Evolutionary conservation across 2,329 filamentous ascomycete genomes (phyloP), one percentile per base, ranked within the genome.

Genomic region (Cladophialophora exuberans): DNA sequence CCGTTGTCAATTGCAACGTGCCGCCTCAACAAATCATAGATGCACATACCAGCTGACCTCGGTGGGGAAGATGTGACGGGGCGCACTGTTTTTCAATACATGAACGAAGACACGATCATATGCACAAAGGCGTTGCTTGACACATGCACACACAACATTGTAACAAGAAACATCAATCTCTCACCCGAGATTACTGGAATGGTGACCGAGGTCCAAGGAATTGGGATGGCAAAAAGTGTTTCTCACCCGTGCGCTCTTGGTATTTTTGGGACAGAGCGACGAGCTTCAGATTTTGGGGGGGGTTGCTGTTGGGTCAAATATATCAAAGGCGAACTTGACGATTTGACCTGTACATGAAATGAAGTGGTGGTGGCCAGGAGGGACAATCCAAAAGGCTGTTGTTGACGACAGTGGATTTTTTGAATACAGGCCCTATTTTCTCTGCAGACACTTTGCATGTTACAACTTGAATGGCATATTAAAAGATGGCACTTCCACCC

Each of bases 21-120:
- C 47, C 41, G 38, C 39, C 20, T 42, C 33, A 33, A 38, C 44
- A 41, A 41, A 50, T 42, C 54, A 57, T 54, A 51, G 57, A 57
- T n/a, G 43, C 53, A 42, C 54, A 59, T 55, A 59, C 56, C 47
- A 35, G 44, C 31, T 49, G 54, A 22, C 38, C 31, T 35, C 18
- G 41, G 35, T 28, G 30, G 28, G 18, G 39, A 42, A 28, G 20
- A 22, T 28, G 26, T 38, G 41, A 43, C 46, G 39, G n/a, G 41
- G 38, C 30, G 49, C 39, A 45, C 31, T 45, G 28, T 45, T 52
- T 52, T 43, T 35, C 38, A 38, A 36, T 41, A 51, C 20, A 44
- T 49, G 33, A 38, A 49, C 23, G 46, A 49, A 30, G 47, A 42
- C 47, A 51, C 38, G 47, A 51, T 35, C 38, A 43, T 22, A 51